Evolutionary conservation across 345 rosid species (phyloP), one percentile per base, ranked within the genome.

Genomic region (Linum usitatissimum): DNA sequence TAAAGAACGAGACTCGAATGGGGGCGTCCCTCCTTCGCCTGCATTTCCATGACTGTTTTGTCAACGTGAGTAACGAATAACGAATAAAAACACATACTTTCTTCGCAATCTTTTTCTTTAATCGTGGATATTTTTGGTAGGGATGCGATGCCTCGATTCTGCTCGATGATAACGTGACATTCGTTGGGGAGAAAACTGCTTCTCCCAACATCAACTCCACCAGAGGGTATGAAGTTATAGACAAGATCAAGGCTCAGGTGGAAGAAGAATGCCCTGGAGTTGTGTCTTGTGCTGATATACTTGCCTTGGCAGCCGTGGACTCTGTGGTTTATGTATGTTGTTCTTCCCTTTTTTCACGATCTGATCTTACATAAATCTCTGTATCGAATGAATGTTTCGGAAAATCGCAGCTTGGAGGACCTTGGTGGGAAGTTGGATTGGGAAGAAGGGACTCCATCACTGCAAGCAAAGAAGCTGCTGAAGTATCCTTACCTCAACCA

Each of bases 31-130:
- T 77, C 19, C 74, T 71, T 13, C 70, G 83, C 7, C 39, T 76
- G 13, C 83, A 79, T 64, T 79, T 72, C 70, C 79, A 74, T 57
- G 81, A 83, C 63, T 82, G 87, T 66, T 78, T 79, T 63, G 87
- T 83, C 38, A 74, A 74, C 17, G 83, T 74, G 39, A 69, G 74
- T 58, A 30, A 14, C 23, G 28, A 23, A 1, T 23, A 0, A 23
- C 28, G 28, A 23, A 23, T 23, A 23, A 23, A 23, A 21, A 19
- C 7, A 30, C 42, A 57, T 6, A 36, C 34, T 1, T 31, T 6
- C n/a, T 55, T 48, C n/a, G 18, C 21, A 34, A 9, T 54, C 3
- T 58, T 6, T 6, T 12, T 13, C 10, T 18, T 30, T 0, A 2
- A 55, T 55, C 13, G 18, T 8, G 51, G 51, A 45, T 45, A 0